Evolutionary conservation across 1,139 yeast species (phyloP), one percentile per base, ranked within the genome.

Genomic region (Pneumocystis murina): DNA sequence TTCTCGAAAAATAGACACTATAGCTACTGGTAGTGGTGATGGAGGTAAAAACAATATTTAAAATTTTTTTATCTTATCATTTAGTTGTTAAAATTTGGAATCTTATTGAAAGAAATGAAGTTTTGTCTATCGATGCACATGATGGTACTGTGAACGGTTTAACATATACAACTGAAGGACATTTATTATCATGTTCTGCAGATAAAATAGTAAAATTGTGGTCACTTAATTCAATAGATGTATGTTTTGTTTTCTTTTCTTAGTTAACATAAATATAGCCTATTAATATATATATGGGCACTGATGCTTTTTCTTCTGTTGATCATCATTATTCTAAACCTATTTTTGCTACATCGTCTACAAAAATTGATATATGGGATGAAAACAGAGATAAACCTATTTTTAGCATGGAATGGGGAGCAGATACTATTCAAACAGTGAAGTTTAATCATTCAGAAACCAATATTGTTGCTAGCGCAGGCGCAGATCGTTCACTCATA

Each of bases 21-120:
- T 91, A 40, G 97, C 97, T 0, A 84, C 94, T 24, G 97, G 96
- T 6, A 84, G 94, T 6, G 98, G 95, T 48, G 99, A 94, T 73
- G 99, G 99, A 70, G 43, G 40, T 35, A 38, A 38, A 10, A 57
- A 17, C 38, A 14, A 38, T 16, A 36, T 30, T 33, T 17, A 61
- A 8, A 8, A 3, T 1, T 14, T 3, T 24, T 36, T 62, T 35
- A 14, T 33, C 14, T 54, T 33, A 60, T 20, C 14, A 28, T 7
- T 24, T 30, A 39, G 83, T 87, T 8, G 82, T 94, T 68, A 94
- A 94, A 74, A 86, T 88, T 71, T 94, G 98, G 98, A 89, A 91
- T 74, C 74, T 89, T 73, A 78, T 85, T 0, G 80, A 87, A 33
- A 80, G 94, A 68, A 83, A 83, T 28, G 96, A 92, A 72, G 75